Evolutionary conservation across 75 land plant species (phyloP).

Genomic region (Pinus tabuliformis): DNA sequence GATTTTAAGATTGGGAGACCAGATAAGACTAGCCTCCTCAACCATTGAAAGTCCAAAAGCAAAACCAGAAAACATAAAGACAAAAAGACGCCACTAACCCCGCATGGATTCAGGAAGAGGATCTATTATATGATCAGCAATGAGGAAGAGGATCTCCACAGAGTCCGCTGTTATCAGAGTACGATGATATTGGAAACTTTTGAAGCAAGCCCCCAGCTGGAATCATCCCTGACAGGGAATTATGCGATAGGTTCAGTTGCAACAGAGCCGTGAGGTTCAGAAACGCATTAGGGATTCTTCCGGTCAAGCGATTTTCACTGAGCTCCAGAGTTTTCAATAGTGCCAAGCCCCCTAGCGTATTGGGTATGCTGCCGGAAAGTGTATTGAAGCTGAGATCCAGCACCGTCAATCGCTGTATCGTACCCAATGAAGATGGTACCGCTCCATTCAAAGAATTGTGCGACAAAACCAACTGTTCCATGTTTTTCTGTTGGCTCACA

Average conservation of each 20-base stretch:
- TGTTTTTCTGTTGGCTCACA: background rate
- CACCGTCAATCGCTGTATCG: no score
- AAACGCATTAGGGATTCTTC: constrained; percentile 19
- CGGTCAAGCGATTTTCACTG: constrained; percentile 18
- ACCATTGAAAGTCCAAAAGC: no score
- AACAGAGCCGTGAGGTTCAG: constrained; percentile 10
- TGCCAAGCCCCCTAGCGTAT: constrained; percentile 9
- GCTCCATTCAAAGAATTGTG: constrained; percentile 9
- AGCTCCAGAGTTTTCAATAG: constrained; percentile 26
- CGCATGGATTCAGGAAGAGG: no score
- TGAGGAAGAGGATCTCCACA: background rate
- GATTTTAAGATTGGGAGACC: no score
- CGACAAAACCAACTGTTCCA: constrained; percentile 2
- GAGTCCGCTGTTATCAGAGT: constrained; percentile 5
- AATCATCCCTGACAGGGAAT: constrained; percentile 16
- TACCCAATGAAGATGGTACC: background rate
- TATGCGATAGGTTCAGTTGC: constrained; percentile 13
- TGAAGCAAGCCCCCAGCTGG: constrained; percentile 11
- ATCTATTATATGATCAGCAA: no score
- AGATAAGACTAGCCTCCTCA: no score
- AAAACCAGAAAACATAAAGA: no score
- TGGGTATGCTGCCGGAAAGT: background rate
- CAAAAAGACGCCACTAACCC: no score
- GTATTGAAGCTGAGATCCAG: no score
- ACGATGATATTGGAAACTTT: constrained; percentile 9